phyloP scores from a whole-genome alignment of 1,139 yeast species.

The Magnusiomyces magnusii region DNA sequence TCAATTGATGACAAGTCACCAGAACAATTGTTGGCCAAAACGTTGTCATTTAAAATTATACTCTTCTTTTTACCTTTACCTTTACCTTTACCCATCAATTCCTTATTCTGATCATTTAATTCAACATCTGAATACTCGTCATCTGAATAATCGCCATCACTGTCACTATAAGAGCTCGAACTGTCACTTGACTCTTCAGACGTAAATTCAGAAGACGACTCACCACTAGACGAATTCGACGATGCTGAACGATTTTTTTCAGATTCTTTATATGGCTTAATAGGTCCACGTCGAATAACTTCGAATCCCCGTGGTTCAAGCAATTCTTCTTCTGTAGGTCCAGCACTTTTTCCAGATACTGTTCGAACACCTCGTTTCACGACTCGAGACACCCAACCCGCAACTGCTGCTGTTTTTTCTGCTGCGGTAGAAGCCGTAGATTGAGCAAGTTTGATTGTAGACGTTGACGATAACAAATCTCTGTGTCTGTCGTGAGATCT shows the following conservation, averaged over 20 bases:
- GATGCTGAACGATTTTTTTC: not conserved
- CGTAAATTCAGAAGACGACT: not conserved
- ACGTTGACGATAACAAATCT: not conserved
- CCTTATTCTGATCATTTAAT: not conserved
- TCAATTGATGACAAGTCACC: not conserved
- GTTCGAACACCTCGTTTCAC: not conserved
- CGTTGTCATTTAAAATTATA: not conserved
- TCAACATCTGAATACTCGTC: not conserved
- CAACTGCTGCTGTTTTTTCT: not conserved
- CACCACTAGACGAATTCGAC: too few relatives aligned
- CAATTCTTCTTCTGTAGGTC: slow-evolving; percentile 4
- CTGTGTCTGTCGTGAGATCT: not conserved
- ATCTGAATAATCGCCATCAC: not conserved
- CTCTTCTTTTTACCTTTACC: not conserved
- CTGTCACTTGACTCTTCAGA: not conserved
- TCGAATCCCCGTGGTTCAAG: slow-evolving; percentile 24
- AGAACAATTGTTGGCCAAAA: not conserved
- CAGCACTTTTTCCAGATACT: not conserved
- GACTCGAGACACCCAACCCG: not conserved
- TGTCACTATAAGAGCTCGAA: not conserved
- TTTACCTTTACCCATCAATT: not conserved
- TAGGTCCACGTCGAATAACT: slow-evolving; percentile 25
- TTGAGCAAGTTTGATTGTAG: not conserved
- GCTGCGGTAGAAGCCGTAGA: not conserved
- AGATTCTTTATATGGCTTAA: slow-evolving; percentile 15